phyloP scores from a whole-genome alignment of 2,329 filamentous ascomycete genomes.

The Blastomyces emzantsi region DNA sequence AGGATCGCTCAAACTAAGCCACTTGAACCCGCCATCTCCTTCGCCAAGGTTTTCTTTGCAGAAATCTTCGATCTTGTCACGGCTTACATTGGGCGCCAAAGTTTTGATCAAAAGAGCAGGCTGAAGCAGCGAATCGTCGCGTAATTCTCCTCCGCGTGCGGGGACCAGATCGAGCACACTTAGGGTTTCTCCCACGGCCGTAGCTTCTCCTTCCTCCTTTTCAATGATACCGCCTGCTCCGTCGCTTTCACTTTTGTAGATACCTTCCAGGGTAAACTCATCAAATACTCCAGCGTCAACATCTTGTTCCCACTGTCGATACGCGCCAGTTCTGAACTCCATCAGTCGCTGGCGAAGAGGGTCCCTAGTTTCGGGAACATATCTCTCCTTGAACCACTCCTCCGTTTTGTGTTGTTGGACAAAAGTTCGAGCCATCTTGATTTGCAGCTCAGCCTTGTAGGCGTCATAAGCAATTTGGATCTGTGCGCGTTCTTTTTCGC shows the following conservation, averaged over 20 bases:
- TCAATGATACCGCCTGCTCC: slow-evolving; percentile 76
- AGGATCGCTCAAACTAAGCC: slow-evolving; percentile 90
- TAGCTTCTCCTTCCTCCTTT: slow-evolving; percentile 92
- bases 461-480: slow-evolving; percentile 57
- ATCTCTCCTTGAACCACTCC: slow-evolving; percentile 97
- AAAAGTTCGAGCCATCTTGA: slow-evolving; percentile 76
- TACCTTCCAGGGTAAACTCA: slow-evolving; percentile 86
- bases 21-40: slow-evolving; percentile 84
- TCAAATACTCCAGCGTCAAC: slow-evolving; percentile 80
- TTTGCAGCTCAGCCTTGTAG: slow-evolving; percentile 57
- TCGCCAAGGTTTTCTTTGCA: slow-evolving; percentile 92
- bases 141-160: slow-evolving; percentile 70
- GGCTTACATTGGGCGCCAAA: slow-evolving; percentile 89
- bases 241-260: slow-evolving; percentile 88
- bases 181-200: slow-evolving; percentile 81
- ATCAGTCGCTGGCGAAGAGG: slow-evolving; percentile 65
- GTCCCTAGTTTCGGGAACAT: slow-evolving; percentile 73
- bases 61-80: slow-evolving; percentile 85
- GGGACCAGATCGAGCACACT: slow-evolving; percentile 87
- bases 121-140: slow-evolving; percentile 79
- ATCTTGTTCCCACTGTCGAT: slow-evolving; percentile 82
- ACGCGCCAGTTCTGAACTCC: slow-evolving; percentile 68
- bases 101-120: slow-evolving; percentile 97
- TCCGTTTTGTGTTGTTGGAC: slow-evolving; percentile 88
- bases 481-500: slow-evolving; percentile 52